Conservation (phyloP, 2,329 filamentous ascomycete species). For the Trichocomaceae sp. region DNA sequence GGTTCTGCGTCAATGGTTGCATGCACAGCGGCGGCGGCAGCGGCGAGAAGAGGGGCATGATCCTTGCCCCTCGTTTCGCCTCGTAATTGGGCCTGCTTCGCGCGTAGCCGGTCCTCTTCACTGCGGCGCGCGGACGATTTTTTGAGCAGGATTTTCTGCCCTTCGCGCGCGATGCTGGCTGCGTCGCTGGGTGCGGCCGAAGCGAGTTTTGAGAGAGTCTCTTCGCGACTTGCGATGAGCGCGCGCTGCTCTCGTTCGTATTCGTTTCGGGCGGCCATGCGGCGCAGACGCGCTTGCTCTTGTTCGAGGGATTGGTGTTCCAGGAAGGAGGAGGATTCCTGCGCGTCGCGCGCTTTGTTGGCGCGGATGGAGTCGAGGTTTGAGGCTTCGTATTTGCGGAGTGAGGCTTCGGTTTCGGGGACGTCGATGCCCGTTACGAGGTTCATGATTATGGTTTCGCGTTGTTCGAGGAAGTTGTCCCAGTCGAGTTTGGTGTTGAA, state of each 20-base stretch:
- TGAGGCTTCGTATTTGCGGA: constrained; percentile 65
- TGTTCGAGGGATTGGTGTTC: constrained; percentile 52
- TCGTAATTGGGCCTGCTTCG: constrained; percentile 39
- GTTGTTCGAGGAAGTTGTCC: constrained; percentile 91
- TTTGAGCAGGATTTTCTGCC: constrained; percentile 59
- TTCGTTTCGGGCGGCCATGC: constrained; percentile 58
- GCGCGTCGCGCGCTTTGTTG: constrained; percentile 44
- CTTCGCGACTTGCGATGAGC: constrained; percentile 57
- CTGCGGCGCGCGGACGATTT: constrained; percentile 59
- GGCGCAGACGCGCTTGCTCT: constrained; percentile 58
- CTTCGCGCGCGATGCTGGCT: constrained; percentile 47
- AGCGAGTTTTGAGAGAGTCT: constrained; percentile 64
- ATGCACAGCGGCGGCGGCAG: constrained; percentile 22
- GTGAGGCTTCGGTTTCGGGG: constrained; percentile 53
- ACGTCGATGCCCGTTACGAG: constrained; percentile 67
- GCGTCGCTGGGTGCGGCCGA: constrained; percentile 56
- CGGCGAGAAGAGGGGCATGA: not conserved
- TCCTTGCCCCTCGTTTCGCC: constrained; percentile 24
- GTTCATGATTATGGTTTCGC: constrained; percentile 85
- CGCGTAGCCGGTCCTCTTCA: constrained; percentile 43
- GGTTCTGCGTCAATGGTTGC: constrained; percentile 19
- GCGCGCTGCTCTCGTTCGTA: constrained; percentile 64
- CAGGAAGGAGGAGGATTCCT: constrained; percentile 43
- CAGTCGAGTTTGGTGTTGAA: constrained; percentile 77
- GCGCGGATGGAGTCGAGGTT: constrained; percentile 56